A percentile compares a stretch with the other conserved stretches of the same genome.
Evolutionary conservation across 164 flowering plant genomes (phyloP).

Genomic region (Echeveria elegans): DNA sequence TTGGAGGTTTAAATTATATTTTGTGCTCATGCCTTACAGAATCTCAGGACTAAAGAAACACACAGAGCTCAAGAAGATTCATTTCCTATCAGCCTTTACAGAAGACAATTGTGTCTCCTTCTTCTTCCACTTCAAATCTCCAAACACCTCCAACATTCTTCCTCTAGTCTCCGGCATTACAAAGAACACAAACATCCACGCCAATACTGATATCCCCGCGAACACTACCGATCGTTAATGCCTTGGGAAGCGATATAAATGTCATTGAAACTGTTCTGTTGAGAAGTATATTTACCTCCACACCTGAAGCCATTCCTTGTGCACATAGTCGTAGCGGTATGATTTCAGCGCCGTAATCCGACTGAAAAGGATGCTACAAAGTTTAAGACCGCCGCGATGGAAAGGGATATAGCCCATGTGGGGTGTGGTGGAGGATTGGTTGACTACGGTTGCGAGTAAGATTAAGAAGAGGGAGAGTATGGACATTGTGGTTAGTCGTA

Average conservation of each 20-base stretch:
- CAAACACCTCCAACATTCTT: constrained; percentile 50
- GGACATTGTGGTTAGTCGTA: constrained; percentile 32
- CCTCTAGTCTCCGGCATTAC: constrained; percentile 60
- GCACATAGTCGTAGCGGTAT: constrained; percentile 51
- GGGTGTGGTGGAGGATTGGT: constrained; percentile 17
- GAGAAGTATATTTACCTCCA: constrained; percentile 40
- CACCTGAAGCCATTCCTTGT: constrained; percentile 49
- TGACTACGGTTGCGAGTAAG: constrained; percentile 18
- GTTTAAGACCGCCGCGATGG: constrained; percentile 19
- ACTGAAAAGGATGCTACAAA: constrained; percentile 47
- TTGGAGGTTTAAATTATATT: no score
- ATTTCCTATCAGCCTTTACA: no score
- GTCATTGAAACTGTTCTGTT: constrained; percentile 52
- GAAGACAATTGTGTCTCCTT: neutral
- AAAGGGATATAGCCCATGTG: neutral
- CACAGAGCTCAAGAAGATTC: no score
- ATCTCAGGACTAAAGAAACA: no score
- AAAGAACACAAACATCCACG: no score
- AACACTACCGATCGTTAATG: constrained; percentile 53
- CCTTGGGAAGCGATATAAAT: constrained; percentile 36
- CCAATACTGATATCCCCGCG: constrained; percentile 29
- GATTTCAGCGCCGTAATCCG: constrained; percentile 48
- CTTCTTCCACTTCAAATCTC: constrained; percentile 36
- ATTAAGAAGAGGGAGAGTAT: constrained; percentile 33
- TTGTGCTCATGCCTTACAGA: no score